A percentile compares a stretch with the other conserved stretches of the same genome.
Evolutionary conservation across 148 eudicot species (phyloP).

Genomic region (Cornus florida): DNA sequence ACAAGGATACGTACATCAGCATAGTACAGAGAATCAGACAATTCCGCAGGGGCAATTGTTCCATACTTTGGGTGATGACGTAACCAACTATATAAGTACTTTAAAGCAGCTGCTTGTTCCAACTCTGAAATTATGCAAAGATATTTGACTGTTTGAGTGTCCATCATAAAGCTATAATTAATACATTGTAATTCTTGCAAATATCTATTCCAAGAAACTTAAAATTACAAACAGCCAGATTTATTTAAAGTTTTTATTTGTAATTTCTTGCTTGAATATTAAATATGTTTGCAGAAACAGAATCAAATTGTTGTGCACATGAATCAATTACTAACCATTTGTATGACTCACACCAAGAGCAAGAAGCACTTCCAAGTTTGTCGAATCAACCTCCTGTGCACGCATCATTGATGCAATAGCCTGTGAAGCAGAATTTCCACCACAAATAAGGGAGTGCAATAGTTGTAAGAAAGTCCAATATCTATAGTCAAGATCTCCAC

Average conservation of each 20-base stretch:
- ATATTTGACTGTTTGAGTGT: background rate
- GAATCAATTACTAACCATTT: constrained; percentile 60
- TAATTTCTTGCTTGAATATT: background rate
- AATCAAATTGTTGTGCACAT: background rate
- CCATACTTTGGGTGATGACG: constrained; percentile 82
- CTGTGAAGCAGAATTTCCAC: constrained; percentile 35
- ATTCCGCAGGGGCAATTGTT: constrained; percentile 58
- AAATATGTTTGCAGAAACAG: background rate
- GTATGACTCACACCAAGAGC: constrained; percentile 99
- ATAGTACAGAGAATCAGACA: constrained; percentile 67
- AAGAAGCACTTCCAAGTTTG: constrained; percentile 94
- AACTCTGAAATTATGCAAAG: constrained; percentile 51
- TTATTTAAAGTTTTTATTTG: background rate
- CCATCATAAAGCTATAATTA: background rate
- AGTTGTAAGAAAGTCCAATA: background rate
- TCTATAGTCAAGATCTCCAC: background rate
- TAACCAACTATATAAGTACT: constrained; percentile 87
- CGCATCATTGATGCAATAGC: constrained; percentile 98
- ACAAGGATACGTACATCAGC: constrained; percentile 68
- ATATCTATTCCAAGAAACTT: constrained; percentile 1
- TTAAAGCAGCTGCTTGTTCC: constrained; percentile 90
- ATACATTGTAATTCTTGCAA: background rate
- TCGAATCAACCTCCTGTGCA: constrained; percentile 91
- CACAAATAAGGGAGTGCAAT: constrained; percentile 1
- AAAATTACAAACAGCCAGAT: background rate